Base-by-base conservation (phyloP, 2,329 filamentous ascomycete genomes). In the Diaporthe sp. region DNA sequence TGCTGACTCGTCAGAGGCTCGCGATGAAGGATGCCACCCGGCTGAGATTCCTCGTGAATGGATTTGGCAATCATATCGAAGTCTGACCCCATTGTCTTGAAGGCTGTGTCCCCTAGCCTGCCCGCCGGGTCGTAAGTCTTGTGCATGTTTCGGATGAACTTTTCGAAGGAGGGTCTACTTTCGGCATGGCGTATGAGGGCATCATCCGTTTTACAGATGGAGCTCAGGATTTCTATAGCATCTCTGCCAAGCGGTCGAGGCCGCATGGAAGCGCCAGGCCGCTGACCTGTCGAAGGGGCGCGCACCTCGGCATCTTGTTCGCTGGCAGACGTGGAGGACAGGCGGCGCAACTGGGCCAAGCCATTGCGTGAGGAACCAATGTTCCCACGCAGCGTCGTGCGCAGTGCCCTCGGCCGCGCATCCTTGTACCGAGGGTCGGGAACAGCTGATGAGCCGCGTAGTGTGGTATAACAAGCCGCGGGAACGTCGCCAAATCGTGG, bases 381-480 rank as follows among this genome's bases (percentile, higher is more conserved):
- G 74, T 90, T 89, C 28, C 83, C 81, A 73, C 95, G 92, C 85
- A 94, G 90, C 77, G 92, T 88, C 77, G 86, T 86, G 72, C 95
- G 92, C 85, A 94, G 90, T 77, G 92, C 88, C 76, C 86, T 86
- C 62, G 89, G 87, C 77, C 90, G 87, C 55, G 86, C 85, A 72
- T 90, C 87, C 81, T 94, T 94, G 42, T 84, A 82, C 39, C 87
- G 85, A 8, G 90, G 89, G 81, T 95, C 93, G 42, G 90, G 85
- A 4, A 93, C 85, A 15, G 92, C 88, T 2, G 92, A 92, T 2
- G 91, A 90, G 7, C 91, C 92, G 79, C 94, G 89, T 72, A 93
- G 89, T 46, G 91, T 90, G 37, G 92, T 92, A 80, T 94, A 94
- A 81, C 89, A 90, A 53, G 93, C 90, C 34, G 92, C 94, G 80